Base-by-base conservation (phyloP, 176 grass and related monocot species). In the Raddia guianensis region DNA sequence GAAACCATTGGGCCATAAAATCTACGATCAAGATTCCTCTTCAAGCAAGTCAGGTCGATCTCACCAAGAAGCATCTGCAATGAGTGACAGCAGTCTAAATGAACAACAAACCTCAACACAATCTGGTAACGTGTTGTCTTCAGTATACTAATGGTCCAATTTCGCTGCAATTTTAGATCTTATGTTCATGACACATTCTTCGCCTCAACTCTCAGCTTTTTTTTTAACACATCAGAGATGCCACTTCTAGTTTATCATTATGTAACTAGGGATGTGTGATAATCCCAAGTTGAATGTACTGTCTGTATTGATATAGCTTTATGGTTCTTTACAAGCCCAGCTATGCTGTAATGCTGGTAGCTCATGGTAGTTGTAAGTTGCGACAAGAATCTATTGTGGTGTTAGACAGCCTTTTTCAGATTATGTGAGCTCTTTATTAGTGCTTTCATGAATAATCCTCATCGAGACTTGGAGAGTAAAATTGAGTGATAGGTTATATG, bases 21-120 rank as follows among this genome's bases (percentile, higher is more conserved):
- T 87, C 37, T 71, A 80, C 9, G 55, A 86, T 46, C 83, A 18
- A 49, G 87, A 96, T 60, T 85, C 79, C 4, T 85, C 81, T 21
- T 87, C 90, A 77, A 86, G 65, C 59, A 83, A 87, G 35, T 94
- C 90, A 62, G 82, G 62, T 64, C 73, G 56, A 54, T 89, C 91
- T 49, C 80, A 83, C 50, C 93, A 90, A 84, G 90, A 93, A 85
- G 84, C 79, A 75, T 91, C 96, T 11, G 89, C 77, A 88, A 79
- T 73, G 73, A 96, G 89, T 60, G 87, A 93, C 42, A 80, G 80
- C 72, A 93, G 80, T 86, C 77, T 77, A 67, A 86, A 88, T 67
- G 91, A 90, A 72, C 85, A 77, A 73, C 68, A 87, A 12, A 64
- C 79, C 51, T 64, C 89, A 57, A 64, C 68, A 40, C 90, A 93